Base-by-base conservation (phyloP, 805 yeast species). In the Candida verbasci region DNA sequence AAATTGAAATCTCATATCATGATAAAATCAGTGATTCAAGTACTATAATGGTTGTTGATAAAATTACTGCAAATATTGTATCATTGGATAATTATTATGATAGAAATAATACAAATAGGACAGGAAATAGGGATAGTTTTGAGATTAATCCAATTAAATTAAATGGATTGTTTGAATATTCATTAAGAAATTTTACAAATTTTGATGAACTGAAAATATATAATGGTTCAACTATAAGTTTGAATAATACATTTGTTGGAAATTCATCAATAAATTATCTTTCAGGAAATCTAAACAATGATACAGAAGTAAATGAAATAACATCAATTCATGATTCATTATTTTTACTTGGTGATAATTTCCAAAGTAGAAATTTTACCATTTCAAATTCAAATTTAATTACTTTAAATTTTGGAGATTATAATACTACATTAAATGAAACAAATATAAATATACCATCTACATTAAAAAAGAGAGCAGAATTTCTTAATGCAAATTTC, bases 141-240 rank as follows among this genome's bases (percentile, higher is more conserved):
- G 50, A 50, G 15, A 46, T 49, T 27, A 43, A 47, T 3, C 42
- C 53, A 24, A 48, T 78, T 23, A 50, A 67, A 2, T 55, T 89
- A 34, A 83, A 85, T 55, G 95, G 95, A 8, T 49, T 91, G 15
- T 86, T 91, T 52, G 96, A 91, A 60, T 93, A 82, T 56, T 79
- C 86, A 1, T 60, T 79, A 24, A 58, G 74, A 2, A 88, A 88
- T 54, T 86, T 84, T 54, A 62, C 67, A 2, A 34, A 49, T 24
- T 67, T 66, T 35, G 56, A 60, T 16, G 55, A 52, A 31, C 41
- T 34, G 14, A 46, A 48, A 32, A 65, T 65, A 3, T 48, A 48
- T 11, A 45, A 41, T 14, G 45, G 48, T 17, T 43, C 50, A 6
- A 53, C 43, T 6, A 58, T 65, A 30, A 52, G 52, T 32, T 38